Conservation (phyloP, 441 rosid genomes). For the Flueggea neowawraea region DNA sequence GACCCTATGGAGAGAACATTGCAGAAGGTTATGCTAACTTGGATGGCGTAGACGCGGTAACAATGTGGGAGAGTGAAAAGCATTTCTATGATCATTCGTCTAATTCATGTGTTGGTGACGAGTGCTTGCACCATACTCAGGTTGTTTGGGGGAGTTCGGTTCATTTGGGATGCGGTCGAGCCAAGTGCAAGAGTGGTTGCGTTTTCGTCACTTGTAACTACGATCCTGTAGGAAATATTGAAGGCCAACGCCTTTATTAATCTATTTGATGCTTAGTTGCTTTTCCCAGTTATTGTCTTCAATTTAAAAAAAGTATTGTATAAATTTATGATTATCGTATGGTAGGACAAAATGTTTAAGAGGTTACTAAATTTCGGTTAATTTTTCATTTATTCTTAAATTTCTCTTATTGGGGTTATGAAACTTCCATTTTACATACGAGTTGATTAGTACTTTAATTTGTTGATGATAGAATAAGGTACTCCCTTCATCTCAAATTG, state of each 20-base stretch:
- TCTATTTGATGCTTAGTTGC: too few species aligned
- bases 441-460: too few species aligned
- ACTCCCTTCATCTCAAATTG: too few species aligned
- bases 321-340: too few species aligned
- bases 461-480: too few species aligned
- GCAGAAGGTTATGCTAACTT: constrained; percentile 34
- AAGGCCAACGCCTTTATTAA: constrained; percentile 23
- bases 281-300: too few species aligned
- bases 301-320: too few species aligned
- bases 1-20: constrained; percentile 55
- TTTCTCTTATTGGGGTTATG: too few species aligned
- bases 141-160: constrained; percentile 52
- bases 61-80: constrained; percentile 46
- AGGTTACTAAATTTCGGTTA: too few species aligned
- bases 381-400: too few species aligned
- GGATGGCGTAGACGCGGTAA: constrained; percentile 35
- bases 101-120: constrained; percentile 35
- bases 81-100: constrained; percentile 29
- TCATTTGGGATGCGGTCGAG: constrained; percentile 45
- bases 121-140: constrained; percentile 52
- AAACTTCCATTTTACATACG: too few species aligned
- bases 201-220: constrained; percentile 45
- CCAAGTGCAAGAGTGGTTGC: constrained; percentile 35
- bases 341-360: too few species aligned
- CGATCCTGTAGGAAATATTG: constrained; percentile 39